Evolutionary conservation across 2,329 filamentous ascomycete genomes (phyloP).

Genomic region (Arthrobotrys entomopaga): DNA sequence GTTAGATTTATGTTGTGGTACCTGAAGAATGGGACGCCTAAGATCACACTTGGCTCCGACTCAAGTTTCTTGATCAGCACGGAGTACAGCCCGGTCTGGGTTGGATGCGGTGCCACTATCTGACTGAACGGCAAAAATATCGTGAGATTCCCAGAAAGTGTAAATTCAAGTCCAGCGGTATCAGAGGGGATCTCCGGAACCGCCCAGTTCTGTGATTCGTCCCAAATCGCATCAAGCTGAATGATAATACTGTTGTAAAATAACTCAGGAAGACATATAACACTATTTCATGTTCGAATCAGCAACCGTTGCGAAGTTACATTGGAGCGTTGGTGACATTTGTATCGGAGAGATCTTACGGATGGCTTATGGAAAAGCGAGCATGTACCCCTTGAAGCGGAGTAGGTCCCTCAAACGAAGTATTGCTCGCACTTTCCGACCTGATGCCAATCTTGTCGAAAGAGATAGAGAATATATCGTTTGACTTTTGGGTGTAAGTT

Average conservation of each 20-base stretch:
- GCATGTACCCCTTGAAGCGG: neutral
- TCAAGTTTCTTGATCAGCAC: neutral
- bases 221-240: neutral
- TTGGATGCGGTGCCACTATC: neutral
- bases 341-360: neutral
- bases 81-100: neutral
- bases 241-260: neutral
- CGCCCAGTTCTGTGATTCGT: neutral
- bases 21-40: conserved; percentile 11
- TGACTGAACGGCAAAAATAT: conserved; percentile 8
- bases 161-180: neutral
- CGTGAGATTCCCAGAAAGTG: neutral
- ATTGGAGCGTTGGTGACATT: neutral
- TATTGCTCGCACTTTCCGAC: neutral
- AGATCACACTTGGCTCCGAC: neutral
- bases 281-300: neutral
- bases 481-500: neutral
- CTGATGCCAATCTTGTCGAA: neutral
- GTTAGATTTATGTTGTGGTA: neutral
- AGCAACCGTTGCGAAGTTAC: neutral
- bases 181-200: neutral
- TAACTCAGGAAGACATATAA: neutral
- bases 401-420: neutral
- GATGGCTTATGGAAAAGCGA: neutral
- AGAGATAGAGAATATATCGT: neutral